A percentile compares a stretch with the other conserved stretches of the same genome.
Conservation (phyloP, 208 protist genomes). For the Acanthamoeba sp. region DNA sequence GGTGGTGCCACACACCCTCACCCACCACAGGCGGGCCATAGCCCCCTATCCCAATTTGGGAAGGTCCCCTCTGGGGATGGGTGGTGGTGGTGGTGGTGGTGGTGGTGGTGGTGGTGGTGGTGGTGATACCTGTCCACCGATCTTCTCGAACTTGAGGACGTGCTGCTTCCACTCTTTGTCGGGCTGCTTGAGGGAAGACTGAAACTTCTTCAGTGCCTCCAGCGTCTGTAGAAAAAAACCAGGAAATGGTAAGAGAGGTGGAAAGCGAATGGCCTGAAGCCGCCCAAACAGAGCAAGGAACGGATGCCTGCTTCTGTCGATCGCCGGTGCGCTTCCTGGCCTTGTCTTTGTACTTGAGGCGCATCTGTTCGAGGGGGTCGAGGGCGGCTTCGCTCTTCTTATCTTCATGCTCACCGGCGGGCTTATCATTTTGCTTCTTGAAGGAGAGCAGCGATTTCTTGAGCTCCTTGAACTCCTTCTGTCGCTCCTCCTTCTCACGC, state of each 20-base stretch:
- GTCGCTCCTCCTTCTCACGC: slow-evolving; percentile 6
- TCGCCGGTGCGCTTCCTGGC: not conserved
- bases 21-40: too few relatives aligned
- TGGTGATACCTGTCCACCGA: not conserved
- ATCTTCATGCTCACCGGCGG: not conserved
- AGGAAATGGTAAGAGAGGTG: not conserved
- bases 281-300: too few relatives aligned
- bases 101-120: not conserved
- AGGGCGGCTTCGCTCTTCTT: not conserved
- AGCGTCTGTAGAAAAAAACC: not conserved
- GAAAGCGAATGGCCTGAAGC: too few relatives aligned
- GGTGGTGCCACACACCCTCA: too few relatives aligned
- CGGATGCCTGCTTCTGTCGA: slow-evolving; percentile 41
- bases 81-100: too few relatives aligned
- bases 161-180: slow-evolving; percentile 60
- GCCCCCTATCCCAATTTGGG: too few relatives aligned
- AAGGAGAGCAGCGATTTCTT: slow-evolving; percentile 59
- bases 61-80: too few relatives aligned
- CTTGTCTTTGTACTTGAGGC: slow-evolving; percentile 33
- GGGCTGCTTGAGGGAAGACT: slow-evolving; percentile 33
- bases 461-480: slow-evolving; percentile 27
- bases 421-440: not conserved
- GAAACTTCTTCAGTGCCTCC: slow-evolving; percentile 41
- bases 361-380: slow-evolving; percentile 4
- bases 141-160: slow-evolving; percentile 57